Evolutionary conservation across 2,329 filamentous ascomycete species (phyloP).

Genomic region (Arthrobotrys iridis): DNA sequence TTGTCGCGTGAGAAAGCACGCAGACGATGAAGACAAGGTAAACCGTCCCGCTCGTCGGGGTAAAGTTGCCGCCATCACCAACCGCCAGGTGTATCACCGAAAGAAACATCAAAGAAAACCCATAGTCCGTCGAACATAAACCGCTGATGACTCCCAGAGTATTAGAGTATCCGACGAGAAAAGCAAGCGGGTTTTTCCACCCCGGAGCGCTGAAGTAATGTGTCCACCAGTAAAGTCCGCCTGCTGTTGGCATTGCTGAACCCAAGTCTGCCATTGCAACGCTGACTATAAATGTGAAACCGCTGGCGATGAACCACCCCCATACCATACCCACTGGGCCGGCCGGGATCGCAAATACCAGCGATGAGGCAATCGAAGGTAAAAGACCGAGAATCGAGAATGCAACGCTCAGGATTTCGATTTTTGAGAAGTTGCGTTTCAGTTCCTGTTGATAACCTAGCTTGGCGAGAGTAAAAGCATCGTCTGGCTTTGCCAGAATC

Average conservation of each 20-base stretch:
- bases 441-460: constrained; percentile 67
- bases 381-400: constrained; percentile 72
- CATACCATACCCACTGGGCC: constrained; percentile 72
- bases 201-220: constrained; percentile 69
- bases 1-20: constrained; percentile 67
- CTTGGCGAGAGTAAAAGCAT: constrained; percentile 35
- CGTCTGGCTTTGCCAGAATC: constrained; percentile 43
- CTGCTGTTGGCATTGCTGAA: constrained; percentile 59
- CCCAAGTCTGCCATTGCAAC: constrained; percentile 67
- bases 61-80: constrained; percentile 68
- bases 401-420: constrained; percentile 71
- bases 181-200: constrained; percentile 66
- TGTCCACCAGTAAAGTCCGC: constrained; percentile 71
- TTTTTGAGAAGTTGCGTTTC: constrained; percentile 70
- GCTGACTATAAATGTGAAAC: constrained; percentile 70
- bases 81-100: constrained; percentile 68
- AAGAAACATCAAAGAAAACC: constrained; percentile 69
- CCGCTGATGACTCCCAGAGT: constrained; percentile 66
- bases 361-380: constrained; percentile 69
- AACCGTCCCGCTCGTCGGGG: constrained; percentile 67
- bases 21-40: constrained; percentile 69
- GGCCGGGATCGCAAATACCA: constrained; percentile 70
- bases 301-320: constrained; percentile 70
- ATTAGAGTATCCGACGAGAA: constrained; percentile 52
- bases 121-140: constrained; percentile 70